Conservation (phyloP, 202 grass and related monocot genomes). For the Eragrostis tef region DNA sequence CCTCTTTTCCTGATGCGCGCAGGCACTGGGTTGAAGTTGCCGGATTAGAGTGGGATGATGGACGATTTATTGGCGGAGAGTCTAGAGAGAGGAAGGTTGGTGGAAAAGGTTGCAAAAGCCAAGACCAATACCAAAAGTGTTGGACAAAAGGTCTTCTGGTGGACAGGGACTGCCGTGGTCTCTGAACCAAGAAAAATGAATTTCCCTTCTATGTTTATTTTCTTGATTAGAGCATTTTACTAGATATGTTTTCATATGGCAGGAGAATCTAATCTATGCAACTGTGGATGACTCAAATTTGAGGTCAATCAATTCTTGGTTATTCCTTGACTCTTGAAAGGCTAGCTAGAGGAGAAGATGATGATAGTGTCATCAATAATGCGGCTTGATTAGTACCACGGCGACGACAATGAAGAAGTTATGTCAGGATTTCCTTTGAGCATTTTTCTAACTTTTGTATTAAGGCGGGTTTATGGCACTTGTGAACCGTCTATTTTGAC, state of each 20-base stretch:
- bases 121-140: conserved; percentile 15
- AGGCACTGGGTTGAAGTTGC: conserved; percentile 16
- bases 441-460: no score
- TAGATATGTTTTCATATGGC: neutral
- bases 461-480: no score
- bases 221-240: conserved; percentile 18
- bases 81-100: conserved; percentile 9
- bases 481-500: no score
- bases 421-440: no score
- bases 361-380: neutral
- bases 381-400: no score
- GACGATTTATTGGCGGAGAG: neutral
- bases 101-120: conserved; percentile 40
- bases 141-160: conserved; percentile 6
- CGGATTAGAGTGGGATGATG: neutral
- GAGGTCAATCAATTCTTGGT: neutral
- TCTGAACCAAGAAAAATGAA: conserved; percentile 34
- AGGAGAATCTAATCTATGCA: neutral
- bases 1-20: conserved; percentile 1
- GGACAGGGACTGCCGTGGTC: conserved; percentile 4
- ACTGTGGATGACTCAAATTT: conserved; percentile 15
- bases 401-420: no score
- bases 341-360: neutral
- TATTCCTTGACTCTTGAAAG: neutral
- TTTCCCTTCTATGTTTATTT: conserved; percentile 6